A percentile compares a stretch with the other conserved stretches of the same genome.
Conservation (phyloP, 2,329 filamentous ascomycete genomes). For the Sclerotinia minor region DNA sequence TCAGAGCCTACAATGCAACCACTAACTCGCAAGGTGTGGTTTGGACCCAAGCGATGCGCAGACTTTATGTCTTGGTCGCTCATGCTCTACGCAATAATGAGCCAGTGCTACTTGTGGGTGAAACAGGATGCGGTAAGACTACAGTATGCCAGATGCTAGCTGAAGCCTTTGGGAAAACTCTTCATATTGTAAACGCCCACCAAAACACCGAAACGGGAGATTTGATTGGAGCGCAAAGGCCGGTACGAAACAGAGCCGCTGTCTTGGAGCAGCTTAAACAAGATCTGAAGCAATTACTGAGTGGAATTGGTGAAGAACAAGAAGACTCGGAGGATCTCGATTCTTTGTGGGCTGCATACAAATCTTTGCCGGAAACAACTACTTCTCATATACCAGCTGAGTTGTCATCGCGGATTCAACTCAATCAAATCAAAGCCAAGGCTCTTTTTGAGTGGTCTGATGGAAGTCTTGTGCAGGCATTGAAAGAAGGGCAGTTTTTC, state of each 20-base stretch:
- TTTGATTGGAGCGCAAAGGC: constrained; percentile 91
- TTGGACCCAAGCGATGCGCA: constrained; percentile 93
- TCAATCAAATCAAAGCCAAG: constrained; percentile 64
- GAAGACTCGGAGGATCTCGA: constrained; percentile 62
- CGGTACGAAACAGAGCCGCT: constrained; percentile 78
- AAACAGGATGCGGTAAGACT: constrained; percentile 97
- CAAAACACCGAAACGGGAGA: constrained; percentile 98
- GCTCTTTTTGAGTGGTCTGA: constrained; percentile 96
- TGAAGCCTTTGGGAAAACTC: constrained; percentile 70
- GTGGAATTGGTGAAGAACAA: constrained; percentile 48
- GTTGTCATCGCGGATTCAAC: constrained; percentile 45
- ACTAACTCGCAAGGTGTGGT: constrained; percentile 68
- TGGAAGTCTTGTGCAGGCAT: constrained; percentile 88
- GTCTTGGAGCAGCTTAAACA: constrained; percentile 65
- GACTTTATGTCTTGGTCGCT: constrained; percentile 86
- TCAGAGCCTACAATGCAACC: constrained; percentile 50
- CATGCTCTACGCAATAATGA: constrained; percentile 87
- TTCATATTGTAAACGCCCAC: constrained; percentile 94
- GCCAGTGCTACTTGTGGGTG: constrained; percentile 89
- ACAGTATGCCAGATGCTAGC: constrained; percentile 92
- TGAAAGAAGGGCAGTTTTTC: constrained; percentile 88
- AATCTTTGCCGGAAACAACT: constrained; percentile 50
- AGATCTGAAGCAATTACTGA: constrained; percentile 57
- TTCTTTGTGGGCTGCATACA: constrained; percentile 48
- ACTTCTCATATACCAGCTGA: constrained; percentile 41